These are phyloP conservation scores for Tripterygium wilfordii DNA, from an alignment of 177 flowering plant species.

Conservation along the genomic window DNA sequence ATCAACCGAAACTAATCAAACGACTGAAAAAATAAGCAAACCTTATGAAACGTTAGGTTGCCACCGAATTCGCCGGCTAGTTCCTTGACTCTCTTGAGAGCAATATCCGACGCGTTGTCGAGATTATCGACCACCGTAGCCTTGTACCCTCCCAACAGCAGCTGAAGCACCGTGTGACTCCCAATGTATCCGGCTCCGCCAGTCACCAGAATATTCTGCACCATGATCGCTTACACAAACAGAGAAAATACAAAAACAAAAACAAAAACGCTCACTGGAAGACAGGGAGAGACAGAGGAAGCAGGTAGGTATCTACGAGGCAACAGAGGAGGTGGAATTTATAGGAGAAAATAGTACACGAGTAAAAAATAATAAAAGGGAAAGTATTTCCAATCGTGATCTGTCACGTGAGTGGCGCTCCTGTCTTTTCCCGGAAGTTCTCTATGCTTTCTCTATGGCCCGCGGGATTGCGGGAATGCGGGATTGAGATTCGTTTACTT, in stretches of 20 bases:
- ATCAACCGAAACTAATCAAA: not conserved
- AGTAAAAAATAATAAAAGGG: too few relatives aligned
- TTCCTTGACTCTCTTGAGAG: conserved; percentile 43
- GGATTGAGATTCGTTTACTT: too few relatives aligned
- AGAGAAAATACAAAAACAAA: not conserved
- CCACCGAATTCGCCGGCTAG: conserved; percentile 49
- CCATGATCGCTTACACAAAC: conserved; percentile 11
- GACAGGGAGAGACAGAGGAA: too few relatives aligned
- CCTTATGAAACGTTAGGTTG: conserved; percentile 60
- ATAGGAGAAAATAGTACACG: too few relatives aligned
- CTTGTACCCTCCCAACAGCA: conserved; percentile 49
- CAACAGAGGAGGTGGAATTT: too few relatives aligned
- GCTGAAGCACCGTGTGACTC: conserved; percentile 71
- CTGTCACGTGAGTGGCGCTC: too few relatives aligned
- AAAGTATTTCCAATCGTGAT: too few relatives aligned
- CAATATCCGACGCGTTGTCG: conserved; percentile 53
- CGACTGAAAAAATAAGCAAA: conserved; percentile 3
- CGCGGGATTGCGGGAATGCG: too few relatives aligned
- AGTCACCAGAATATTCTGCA: conserved; percentile 55
- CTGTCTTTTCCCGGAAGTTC: too few relatives aligned
- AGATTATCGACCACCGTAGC: conserved; percentile 58
- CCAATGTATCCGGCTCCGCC: conserved; percentile 89
- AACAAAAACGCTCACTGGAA: too few relatives aligned
- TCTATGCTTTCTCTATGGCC: too few relatives aligned
- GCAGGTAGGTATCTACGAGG: too few relatives aligned